These are phyloP conservation scores for Solanum tarijense DNA, from an alignment of 257 asterid genomes.

Conservation along the genomic window DNA sequence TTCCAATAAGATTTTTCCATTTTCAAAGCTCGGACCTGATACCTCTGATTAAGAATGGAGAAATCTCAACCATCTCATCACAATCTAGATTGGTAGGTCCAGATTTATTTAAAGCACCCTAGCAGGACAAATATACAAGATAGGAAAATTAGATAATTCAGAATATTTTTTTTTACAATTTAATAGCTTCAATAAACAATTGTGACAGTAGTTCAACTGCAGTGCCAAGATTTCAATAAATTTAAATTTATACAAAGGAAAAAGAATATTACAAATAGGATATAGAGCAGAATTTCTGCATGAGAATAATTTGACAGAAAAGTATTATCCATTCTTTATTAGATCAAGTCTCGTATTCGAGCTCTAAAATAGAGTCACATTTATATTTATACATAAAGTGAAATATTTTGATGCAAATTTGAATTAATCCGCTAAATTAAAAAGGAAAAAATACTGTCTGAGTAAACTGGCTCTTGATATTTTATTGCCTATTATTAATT, in stretches of 20 bases:
- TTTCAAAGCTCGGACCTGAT: fast-evolving
- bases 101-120: constrained; percentile 5
- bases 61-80: background rate
- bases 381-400: background rate
- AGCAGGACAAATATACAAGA: constrained; percentile 11
- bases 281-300: background rate
- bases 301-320: background rate
- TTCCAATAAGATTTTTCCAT: too few species aligned
- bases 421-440: background rate
- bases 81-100: constrained; percentile 12
- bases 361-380: background rate
- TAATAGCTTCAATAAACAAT: background rate
- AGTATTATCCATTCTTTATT: background rate
- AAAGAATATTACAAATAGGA: background rate
- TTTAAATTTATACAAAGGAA: background rate
- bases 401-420: background rate
- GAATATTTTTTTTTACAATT: background rate
- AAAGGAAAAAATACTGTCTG: background rate
- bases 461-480: background rate
- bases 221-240: background rate
- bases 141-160: background rate
- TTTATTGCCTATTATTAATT: background rate
- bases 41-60: too few species aligned
- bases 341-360: background rate
- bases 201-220: background rate